Base-by-base conservation (phyloP, 805 yeast genomes). In the Kodamaea neixiangensis region DNA sequence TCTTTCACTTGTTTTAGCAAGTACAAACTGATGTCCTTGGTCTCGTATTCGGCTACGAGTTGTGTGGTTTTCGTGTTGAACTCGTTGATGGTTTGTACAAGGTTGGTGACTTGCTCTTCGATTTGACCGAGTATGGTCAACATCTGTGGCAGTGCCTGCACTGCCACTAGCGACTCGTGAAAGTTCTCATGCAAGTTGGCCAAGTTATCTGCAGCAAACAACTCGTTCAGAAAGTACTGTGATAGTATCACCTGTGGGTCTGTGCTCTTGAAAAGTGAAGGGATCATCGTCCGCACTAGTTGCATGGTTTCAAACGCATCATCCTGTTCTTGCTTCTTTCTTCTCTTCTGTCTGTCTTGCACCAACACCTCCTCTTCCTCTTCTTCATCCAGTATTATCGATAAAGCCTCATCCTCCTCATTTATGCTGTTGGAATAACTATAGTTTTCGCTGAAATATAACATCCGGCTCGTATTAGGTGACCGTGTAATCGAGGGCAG, bases 161-260 rank as follows among this genome's bases (percentile, higher is more conserved):
- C 51, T 15, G 43, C 35, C 14, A 21, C 34, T 15, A 48, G n/a
- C 29, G 33, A 31, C n/a, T 42, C 46, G 10, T 44, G 38, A 15
- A 56, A 54, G 45, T 46, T 54, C 25, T 50, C 54, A 5, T 34
- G 44, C 18, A 56, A 49, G 42, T 45, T 48, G 40, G 41, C 44
- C 20, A 56, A 51, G 37, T 45, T 51, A 13, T 56, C 50, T 18
- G 59, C 59, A 33, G 47, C 51, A 21, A 56, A 56, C 14, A 56
- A 25, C 51, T 56, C 57, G 39, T 56, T 56, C 48, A 52, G 50
- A 46, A 56, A 56, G 46, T 45, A 54, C 25, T 51, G 57, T 7
- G 46, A 10, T 21, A 46, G 44, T 33, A 42, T 47, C 34, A 31
- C 44, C 11, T 33, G 19, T 7, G 48, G 44, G 44, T 46, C 44